Evolutionary conservation across 331 rosid genomes (phyloP).

Genomic region (Pyrus hybrid): DNA sequence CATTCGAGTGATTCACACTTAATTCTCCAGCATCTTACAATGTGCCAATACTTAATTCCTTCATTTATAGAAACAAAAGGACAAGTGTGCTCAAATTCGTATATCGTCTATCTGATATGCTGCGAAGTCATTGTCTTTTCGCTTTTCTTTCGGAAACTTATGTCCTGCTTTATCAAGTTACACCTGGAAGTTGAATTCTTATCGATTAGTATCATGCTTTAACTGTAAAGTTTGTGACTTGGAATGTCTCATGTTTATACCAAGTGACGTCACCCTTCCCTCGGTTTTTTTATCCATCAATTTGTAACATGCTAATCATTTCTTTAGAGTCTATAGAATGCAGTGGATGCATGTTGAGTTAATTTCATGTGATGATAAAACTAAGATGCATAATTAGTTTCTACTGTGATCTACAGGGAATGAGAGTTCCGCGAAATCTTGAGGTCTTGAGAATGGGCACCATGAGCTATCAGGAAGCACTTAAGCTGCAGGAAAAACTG

Average conservation of each 20-base stretch:
- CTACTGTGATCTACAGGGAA: conserved; percentile 29
- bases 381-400: neutral
- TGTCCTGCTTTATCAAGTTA: neutral
- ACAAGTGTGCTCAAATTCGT: neutral
- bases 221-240: neutral
- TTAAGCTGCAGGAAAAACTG: conserved; percentile 55
- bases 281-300: neutral
- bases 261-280: neutral
- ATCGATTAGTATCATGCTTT: neutral
- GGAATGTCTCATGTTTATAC: neutral
- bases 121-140: neutral
- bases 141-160: neutral
- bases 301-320: neutral
- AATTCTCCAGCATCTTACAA: neutral
- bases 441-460: conserved; percentile 77
- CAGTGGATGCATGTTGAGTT: neutral
- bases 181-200: neutral
- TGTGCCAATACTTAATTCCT: neutral
- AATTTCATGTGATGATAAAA: neutral
- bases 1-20: neutral
- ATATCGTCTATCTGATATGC: neutral
- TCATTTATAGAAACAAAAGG: neutral
- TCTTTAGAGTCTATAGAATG: neutral
- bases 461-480: conserved; percentile 49
- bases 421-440: conserved; percentile 45